Conservation (phyloP, 345 rosid genomes). For the Ailanthus altissimus region DNA sequence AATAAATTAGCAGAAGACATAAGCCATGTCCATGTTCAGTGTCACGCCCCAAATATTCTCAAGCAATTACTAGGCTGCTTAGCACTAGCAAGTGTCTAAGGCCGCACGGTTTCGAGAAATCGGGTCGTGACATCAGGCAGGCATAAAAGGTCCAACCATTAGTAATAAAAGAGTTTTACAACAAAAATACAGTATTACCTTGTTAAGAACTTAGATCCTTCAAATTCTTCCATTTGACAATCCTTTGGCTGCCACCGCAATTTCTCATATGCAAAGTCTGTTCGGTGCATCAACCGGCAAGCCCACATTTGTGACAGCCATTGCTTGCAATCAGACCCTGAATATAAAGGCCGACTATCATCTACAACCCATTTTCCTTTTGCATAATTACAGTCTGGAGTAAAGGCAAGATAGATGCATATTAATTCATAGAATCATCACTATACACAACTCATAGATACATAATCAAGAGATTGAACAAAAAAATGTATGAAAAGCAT, state of each 20-base stretch:
- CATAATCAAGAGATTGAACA: neutral
- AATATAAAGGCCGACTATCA: conserved; percentile 64
- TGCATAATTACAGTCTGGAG: conserved; percentile 72
- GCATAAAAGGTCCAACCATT: neutral
- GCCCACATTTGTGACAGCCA: conserved; percentile 98
- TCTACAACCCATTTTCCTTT: conserved; percentile 95
- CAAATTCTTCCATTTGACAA: conserved; percentile 81
- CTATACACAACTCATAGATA: neutral
- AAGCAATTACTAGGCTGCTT: too few species aligned
- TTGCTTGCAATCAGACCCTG: conserved; percentile 78
- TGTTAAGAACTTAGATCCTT: conserved; percentile 65
- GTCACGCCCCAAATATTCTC: too few species aligned
- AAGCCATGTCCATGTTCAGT: conserved; percentile 9
- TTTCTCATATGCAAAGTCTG: conserved; percentile 75
- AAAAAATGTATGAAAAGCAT: neutral
- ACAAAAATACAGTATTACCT: conserved; percentile 45
- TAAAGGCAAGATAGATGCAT: conserved; percentile 2
- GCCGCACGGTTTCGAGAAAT: too few species aligned
- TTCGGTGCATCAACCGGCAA: conserved; percentile 83
- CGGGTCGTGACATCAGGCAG: too few species aligned
- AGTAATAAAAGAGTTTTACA: neutral
- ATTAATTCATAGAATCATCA: conserved; percentile 18
- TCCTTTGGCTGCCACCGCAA: conserved; percentile 83
- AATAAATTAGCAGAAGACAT: neutral
- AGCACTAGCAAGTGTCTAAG: too few species aligned